Evolutionary conservation across 2,329 filamentous ascomycete genomes (phyloP).

Genomic region (Fusarium tjaetaba): DNA sequence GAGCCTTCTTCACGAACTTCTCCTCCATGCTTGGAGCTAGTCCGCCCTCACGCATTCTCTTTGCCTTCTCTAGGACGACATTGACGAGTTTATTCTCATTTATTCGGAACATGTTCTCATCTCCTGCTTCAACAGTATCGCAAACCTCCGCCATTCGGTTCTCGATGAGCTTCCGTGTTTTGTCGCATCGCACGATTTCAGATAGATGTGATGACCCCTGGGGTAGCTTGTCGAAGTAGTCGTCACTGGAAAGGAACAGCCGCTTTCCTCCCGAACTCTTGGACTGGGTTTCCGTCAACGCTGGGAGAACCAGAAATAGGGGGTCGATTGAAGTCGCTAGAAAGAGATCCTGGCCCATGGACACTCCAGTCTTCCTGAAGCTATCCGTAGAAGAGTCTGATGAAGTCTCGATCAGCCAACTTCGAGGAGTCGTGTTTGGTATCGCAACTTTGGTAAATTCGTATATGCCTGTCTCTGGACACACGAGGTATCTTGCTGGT

Average conservation of each 20-base stretch:
- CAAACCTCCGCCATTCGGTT: constrained; percentile 76
- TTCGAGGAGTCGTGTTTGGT: constrained; percentile 64
- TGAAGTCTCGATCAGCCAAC: constrained; percentile 67
- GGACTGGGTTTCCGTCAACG: constrained; percentile 62
- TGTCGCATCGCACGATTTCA: constrained; percentile 62
- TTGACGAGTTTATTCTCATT: constrained; percentile 75
- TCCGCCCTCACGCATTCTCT: constrained; percentile 69
- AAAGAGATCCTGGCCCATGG: constrained; percentile 77
- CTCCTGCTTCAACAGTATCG: constrained; percentile 83
- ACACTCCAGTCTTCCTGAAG: constrained; percentile 51
- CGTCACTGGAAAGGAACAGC: constrained; percentile 75
- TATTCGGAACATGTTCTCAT: constrained; percentile 86
- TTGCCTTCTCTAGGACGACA: constrained; percentile 76
- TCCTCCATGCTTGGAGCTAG: constrained; percentile 87
- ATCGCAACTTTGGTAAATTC: constrained; percentile 70
- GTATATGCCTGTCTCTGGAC: constrained; percentile 69
- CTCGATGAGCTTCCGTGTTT: constrained; percentile 65
- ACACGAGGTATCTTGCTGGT: constrained; percentile 69
- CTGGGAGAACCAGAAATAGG: constrained; percentile 83
- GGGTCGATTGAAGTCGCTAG: constrained; percentile 86
- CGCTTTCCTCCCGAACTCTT: constrained; percentile 63
- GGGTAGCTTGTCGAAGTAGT: constrained; percentile 73
- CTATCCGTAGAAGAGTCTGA: constrained; percentile 13
- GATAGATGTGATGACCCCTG: constrained; percentile 66
- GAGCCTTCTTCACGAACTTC: constrained; percentile 77